Percentiles rank a stretch among this genome's conserved stretches.
These are phyloP conservation scores for Cyberlindnera euphorbiiphila DNA, from an alignment of 805 yeast genomes.

Conservation along the genomic window DNA sequence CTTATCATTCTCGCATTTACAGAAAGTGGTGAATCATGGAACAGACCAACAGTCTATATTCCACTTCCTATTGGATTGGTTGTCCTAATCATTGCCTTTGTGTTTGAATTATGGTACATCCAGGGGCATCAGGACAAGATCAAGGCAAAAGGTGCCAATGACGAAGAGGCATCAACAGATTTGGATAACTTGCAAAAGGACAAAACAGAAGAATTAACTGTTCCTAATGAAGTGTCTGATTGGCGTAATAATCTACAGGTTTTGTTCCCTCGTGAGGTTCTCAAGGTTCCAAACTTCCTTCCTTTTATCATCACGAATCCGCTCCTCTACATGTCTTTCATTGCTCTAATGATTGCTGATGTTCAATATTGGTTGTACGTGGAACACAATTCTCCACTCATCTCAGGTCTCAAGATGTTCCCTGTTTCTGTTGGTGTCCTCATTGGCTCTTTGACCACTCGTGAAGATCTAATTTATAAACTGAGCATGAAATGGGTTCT, in stretches of 20 bases:
- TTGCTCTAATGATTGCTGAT: conserved; percentile 21
- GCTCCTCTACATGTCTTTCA: conserved; percentile 21
- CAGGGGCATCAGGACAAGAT: conserved; percentile 16
- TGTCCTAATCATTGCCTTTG: conserved; percentile 25
- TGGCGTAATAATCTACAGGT: conserved; percentile 21
- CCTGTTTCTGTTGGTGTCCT: conserved; percentile 33
- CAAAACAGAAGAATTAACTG: background rate
- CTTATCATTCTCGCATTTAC: conserved; percentile 42
- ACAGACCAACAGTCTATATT: conserved; percentile 38
- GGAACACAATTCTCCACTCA: conserved; percentile 29
- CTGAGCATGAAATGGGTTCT: conserved; percentile 25
- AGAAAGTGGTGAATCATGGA: conserved; percentile 43
- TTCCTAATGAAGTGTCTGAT: background rate
- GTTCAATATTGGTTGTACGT: conserved; percentile 29
- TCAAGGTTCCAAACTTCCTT: conserved; percentile 28
- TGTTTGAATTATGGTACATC: conserved; percentile 31
- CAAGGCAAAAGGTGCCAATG: background rate
- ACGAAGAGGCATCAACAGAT: background rate
- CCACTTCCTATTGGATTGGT: conserved; percentile 38
- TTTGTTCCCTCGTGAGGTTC: conserved; percentile 29
- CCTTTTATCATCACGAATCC: conserved; percentile 23
- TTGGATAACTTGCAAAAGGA: conserved; percentile 1
- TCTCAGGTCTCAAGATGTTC: conserved; percentile 35
- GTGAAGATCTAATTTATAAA: conserved; percentile 18
- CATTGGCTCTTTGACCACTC: conserved; percentile 29